Evolutionary conservation across 2,329 filamentous ascomycete species (phyloP), one percentile per base, ranked within the genome.

Genomic region (Verticillium nubilum): DNA sequence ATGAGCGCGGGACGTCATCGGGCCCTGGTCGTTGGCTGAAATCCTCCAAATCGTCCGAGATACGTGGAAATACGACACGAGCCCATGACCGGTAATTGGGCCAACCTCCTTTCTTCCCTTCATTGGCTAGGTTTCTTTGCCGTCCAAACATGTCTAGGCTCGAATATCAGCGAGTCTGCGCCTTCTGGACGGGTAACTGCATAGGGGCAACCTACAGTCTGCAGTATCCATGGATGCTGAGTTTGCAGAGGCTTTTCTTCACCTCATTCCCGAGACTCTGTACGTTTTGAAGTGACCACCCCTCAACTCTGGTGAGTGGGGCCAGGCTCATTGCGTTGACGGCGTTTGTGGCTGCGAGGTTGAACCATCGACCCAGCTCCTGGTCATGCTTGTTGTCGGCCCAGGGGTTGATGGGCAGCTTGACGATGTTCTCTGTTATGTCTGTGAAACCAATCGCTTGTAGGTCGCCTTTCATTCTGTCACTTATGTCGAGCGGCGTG

Each of bases 311-410:
- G 52, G 84, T 87, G 69, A 97, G 81, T 7, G 92, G 89, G 35
- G 83, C 89, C 67, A 95, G 73, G 64, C 87, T 88, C 67, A 96
- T 78, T 13, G 87, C 86, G 66, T 92, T 85, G 56, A 96, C 74
- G 27, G 89, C 89, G 68, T 90, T 85, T 12, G 83, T 86, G 65
- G 97, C 79, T 42, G 86, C 88, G 26, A 94, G 77, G 68, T 94
- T 92, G 74, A 96, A 96, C 90, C 91, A 96, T 60, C 86, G 81
- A 29, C 90, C 91, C 58, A 92, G 81, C 52, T 88, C 83, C 62
- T 86, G 87, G 65, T 86, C 80, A 63, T 86, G 80, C 27, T 81
- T 77, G 66, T 91, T 85, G 27, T 77, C 72, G 60, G 85, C 83
- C 89, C 90, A 94, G 26, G 87, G 85, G 68, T 89, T 94, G 69